phyloP scores from a whole-genome alignment of 2,329 filamentous ascomycete genomes.

The Clarireedia monteithiana region DNA sequence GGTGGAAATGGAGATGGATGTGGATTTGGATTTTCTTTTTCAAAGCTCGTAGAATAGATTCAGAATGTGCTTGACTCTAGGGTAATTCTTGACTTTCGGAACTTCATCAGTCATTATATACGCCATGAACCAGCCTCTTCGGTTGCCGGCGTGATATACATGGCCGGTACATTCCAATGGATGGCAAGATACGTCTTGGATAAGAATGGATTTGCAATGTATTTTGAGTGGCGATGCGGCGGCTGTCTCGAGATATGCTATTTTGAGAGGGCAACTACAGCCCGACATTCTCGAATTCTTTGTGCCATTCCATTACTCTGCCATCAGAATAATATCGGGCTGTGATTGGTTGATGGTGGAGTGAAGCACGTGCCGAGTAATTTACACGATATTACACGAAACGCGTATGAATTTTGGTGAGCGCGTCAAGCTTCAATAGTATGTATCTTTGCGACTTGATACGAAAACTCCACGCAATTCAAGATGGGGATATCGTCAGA shows the following conservation, averaged over 20 bases:
- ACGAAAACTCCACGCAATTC: background rate
- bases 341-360: background rate
- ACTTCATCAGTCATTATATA: no score
- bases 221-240: background rate
- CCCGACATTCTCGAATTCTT: background rate
- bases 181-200: background rate
- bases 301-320: background rate
- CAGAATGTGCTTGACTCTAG: no score
- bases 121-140: no score
- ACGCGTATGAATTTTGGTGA: slow-evolving; percentile 2
- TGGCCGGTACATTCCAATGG: background rate
- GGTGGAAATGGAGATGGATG: background rate
- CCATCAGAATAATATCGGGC: background rate
- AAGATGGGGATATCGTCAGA: slow-evolving; percentile 2
- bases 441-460: background rate
- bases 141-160: no score
- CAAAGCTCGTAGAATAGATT: no score
- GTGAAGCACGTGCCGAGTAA: background rate
- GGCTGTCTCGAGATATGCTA: background rate
- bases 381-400: slow-evolving; percentile 9
- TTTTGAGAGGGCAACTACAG: background rate
- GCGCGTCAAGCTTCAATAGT: background rate
- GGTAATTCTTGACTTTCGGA: no score
- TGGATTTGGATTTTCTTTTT: no score
- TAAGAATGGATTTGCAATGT: background rate